Percentiles rank a stretch among this genome's conserved stretches.
phyloP scores from a whole-genome alignment of 352 stramenopile genomes.

The Globisporangium nunn region DNA sequence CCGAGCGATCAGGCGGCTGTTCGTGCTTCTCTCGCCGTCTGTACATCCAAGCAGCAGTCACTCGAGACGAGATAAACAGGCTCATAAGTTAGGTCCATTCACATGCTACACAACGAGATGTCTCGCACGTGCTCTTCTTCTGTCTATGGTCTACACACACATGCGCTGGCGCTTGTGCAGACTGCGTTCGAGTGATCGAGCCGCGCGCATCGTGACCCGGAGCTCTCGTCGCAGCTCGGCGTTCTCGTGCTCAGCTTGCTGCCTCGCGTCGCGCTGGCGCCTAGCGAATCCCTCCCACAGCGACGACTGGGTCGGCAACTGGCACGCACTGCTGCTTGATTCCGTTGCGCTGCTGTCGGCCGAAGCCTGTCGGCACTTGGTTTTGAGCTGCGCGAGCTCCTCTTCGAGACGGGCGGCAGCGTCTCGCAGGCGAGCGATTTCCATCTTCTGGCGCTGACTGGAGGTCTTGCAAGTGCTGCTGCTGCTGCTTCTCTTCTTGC shows the following conservation, averaged over 20 bases:
- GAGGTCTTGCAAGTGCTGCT: not conserved
- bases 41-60: no score
- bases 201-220: not conserved
- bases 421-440: constrained; percentile 3
- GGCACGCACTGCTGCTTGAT: not conserved
- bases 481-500: not conserved
- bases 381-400: not conserved
- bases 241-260: constrained; percentile 5
- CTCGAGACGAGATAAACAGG: no score
- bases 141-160: not conserved
- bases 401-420: not conserved
- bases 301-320: not conserved
- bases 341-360: not conserved
- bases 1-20: not conserved
- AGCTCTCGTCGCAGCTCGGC: constrained; percentile 3
- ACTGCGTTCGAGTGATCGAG: constrained; percentile 2
- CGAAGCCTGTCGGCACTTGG: not conserved
- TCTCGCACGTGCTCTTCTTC: not conserved
- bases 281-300: constrained; percentile 6
- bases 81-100: not conserved
- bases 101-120: no score
- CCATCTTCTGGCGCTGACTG: constrained; percentile 5
- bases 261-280: constrained; percentile 4
- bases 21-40: no score
- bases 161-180: constrained; percentile 6